Evolutionary conservation across 495 filamentous ascomycete species (phyloP), one percentile per base, ranked within the genome.

Genomic region (Geopyxis carbonaria): DNA sequence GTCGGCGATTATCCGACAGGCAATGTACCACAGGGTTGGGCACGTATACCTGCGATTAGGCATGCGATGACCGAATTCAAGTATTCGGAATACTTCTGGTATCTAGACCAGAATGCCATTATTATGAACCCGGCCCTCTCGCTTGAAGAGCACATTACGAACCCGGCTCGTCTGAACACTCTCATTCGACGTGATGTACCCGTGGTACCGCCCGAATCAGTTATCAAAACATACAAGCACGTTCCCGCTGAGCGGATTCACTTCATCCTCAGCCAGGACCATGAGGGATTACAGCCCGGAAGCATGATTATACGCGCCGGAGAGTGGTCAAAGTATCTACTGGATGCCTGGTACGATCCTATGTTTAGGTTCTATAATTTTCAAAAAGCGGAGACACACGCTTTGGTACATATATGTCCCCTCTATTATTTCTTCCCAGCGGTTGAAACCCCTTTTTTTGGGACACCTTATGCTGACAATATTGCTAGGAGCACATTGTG

Each of bases 311-410:
- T 99, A 1, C 66, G 69, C 35, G 74, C 75, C 41, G 85, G 89
- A 2, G 78, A 91, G 28, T 99, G 89, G 79, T 80, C 83, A 5
- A 75, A 73, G 38, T 95, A 82, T 64, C 80, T 99, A 50, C 61
- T 95, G 29, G 91, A 95, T 57, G 76, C 84, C 0, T 99, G 91
- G 91, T 94, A 84, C 50, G 85, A 93, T 59, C 91, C 91, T 20
- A 56, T 95, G 27, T 95, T 85, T 60, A 71, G 87, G 38, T 78
- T 66, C 44, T 95, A 95, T 61, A 89, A 89, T 50, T 95, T 95
- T 54, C 82, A 87, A 53, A 93, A 86, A 59, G 85, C 83, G 1
- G 91, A 99, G 57, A 70, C 65, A 18, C 86, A 95, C 67, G 86
- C 85, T 32, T 59, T 99, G 68, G 91, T 89, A 66, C 53, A 75